Conservation (phyloP, 140 eudicot species). For the Anethum foeniculum region DNA sequence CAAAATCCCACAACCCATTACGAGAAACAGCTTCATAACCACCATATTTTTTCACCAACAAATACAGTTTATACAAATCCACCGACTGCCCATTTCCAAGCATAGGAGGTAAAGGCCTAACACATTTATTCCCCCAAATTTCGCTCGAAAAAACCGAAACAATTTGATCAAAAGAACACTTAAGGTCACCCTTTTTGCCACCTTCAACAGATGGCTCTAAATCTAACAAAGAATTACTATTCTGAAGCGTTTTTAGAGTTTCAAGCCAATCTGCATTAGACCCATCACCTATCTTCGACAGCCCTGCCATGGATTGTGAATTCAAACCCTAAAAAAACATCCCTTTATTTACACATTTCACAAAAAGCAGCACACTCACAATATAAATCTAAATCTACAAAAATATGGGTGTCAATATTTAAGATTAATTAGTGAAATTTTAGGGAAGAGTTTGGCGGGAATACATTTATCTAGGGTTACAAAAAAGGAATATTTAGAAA, state of each 20-base stretch:
- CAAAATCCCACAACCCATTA: slow-evolving; percentile 21
- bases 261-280: slow-evolving; percentile 13
- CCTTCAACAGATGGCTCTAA: neutral
- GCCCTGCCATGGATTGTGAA: slow-evolving; percentile 34
- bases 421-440: neutral
- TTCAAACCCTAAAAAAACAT: slow-evolving; percentile 33
- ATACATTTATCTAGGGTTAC: neutral
- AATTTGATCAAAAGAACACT: slow-evolving; percentile 9
- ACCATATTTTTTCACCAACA: slow-evolving; percentile 23
- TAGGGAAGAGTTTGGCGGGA: slow-evolving; percentile 11
- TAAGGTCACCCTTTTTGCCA: neutral
- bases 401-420: neutral
- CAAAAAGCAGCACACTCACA: neutral
- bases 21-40: slow-evolving; percentile 24
- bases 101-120: slow-evolving; percentile 21
- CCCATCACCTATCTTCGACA: slow-evolving; percentile 28
- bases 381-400: neutral
- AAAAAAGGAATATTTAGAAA: neutral
- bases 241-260: neutral
- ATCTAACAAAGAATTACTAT: slow-evolving; percentile 1
- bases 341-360: neutral
- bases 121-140: slow-evolving; percentile 11
- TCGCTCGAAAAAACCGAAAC: slow-evolving; percentile 8
- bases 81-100: slow-evolving; percentile 20
- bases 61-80: slow-evolving; percentile 32